Conservation (phyloP, 768 basidiomycete genomes). For the Russula virescens region DNA sequence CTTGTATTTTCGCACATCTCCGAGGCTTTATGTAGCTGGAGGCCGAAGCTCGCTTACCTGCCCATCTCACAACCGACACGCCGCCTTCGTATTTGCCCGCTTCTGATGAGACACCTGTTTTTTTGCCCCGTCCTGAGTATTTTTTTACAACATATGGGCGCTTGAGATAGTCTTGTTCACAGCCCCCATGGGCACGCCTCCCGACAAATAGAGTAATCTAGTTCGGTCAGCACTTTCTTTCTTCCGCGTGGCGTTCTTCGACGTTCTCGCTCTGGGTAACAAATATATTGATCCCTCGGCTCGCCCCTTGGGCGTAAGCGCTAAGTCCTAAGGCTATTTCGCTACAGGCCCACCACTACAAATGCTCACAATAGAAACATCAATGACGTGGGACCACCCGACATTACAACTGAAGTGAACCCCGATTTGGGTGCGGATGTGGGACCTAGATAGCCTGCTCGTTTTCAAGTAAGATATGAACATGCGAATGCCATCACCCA, state of each 20-base stretch:
- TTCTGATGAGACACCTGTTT: neutral
- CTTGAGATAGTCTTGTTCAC: neutral
- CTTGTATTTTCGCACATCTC: no score
- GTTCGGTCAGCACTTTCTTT: neutral
- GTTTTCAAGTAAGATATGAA: neutral
- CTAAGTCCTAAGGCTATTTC: neutral
- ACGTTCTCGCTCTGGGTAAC: neutral
- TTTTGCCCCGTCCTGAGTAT: neutral
- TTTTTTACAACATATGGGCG: neutral
- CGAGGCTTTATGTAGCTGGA: no score
- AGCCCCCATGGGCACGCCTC: no score
- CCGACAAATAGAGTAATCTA: neutral
- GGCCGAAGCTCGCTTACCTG: no score
- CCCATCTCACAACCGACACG: no score
- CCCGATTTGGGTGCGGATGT: neutral
- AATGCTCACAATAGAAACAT: neutral
- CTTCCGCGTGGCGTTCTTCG: neutral
- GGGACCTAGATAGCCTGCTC: no score
- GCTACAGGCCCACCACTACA: neutral
- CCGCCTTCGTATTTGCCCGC: no score
- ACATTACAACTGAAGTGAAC: neutral
- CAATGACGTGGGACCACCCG: neutral
- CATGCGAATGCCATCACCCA: neutral
- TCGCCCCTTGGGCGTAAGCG: neutral
- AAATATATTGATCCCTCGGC: neutral